Evolutionary conservation across 2,329 filamentous ascomycete species (phyloP).

Genomic region (Tricladium varicosporioides): DNA sequence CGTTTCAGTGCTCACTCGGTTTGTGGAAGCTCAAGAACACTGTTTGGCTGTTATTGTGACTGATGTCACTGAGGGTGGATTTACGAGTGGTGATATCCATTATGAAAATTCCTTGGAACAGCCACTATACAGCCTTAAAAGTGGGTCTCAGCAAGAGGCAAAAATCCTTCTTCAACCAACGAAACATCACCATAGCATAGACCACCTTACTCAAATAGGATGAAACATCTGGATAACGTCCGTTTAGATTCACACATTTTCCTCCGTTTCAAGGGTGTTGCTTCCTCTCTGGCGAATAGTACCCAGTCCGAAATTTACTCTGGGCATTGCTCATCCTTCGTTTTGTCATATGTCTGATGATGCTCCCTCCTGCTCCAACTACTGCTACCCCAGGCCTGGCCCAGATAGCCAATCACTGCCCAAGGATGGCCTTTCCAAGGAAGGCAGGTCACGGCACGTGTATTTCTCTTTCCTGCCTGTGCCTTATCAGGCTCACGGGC

Average conservation of each 20-base stretch:
- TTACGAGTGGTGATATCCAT: no score
- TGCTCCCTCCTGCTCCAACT: no score
- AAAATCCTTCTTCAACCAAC: slow-evolving; percentile 3
- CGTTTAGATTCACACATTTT: slow-evolving; percentile 9
- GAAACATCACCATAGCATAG: background rate
- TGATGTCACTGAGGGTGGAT: no score
- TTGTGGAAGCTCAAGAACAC: no score
- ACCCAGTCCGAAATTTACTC: background rate
- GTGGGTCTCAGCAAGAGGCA: slow-evolving; percentile 19
- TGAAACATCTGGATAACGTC: background rate
- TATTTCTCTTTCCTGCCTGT: background rate
- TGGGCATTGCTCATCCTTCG: background rate
- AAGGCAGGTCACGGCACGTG: background rate
- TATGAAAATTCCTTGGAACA: background rate
- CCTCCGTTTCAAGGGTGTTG: background rate
- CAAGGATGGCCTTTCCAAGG: background rate
- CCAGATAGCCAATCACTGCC: background rate
- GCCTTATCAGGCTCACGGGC: background rate
- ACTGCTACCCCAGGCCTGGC: no score
- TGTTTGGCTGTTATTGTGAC: no score
- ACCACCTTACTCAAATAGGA: no score
- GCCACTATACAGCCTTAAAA: slow-evolving; percentile 8
- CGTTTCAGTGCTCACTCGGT: no score
- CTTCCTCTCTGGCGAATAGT: background rate
- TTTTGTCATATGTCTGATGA: background rate